These are phyloP conservation scores for Penicillium aurantiogriseum DNA, from an alignment of 2,329 filamentous ascomycete genomes.

Conservation along the genomic window DNA sequence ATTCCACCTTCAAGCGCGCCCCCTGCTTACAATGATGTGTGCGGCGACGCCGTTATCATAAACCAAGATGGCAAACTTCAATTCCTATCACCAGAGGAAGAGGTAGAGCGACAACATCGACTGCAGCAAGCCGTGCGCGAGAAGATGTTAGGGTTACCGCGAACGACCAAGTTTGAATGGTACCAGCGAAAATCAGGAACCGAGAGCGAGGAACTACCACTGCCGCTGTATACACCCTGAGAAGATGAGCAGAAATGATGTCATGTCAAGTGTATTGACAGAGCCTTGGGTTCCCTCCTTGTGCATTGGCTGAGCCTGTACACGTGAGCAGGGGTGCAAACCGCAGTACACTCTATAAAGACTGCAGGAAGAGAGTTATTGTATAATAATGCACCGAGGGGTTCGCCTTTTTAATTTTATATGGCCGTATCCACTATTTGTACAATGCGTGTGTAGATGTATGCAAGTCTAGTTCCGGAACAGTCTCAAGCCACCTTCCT, in stretches of 20 bases:
- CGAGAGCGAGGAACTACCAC: neutral
- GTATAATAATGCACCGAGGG: conserved; percentile 3
- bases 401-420: conserved; percentile 3
- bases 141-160: conserved; percentile 26
- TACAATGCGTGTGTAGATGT: conserved; percentile 4
- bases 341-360: neutral
- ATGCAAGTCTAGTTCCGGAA: conserved; percentile 28
- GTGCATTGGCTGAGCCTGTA: neutral
- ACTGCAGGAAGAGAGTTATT: neutral
- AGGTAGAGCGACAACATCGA: conserved; percentile 17
- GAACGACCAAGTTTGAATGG: conserved; percentile 22
- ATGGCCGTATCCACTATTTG: conserved; percentile 7
- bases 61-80: conserved; percentile 23
- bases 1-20: neutral
- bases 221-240: conserved; percentile 3
- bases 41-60: conserved; percentile 28
- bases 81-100: conserved; percentile 28
- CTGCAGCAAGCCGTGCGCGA: conserved; percentile 26
- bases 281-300: neutral
- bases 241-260: conserved; percentile 1
- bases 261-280: neutral
- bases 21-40: conserved; percentile 28
- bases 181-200: neutral
- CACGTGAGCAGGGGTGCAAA: neutral
- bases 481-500: conserved; percentile 35